Percentiles rank a stretch among this genome's conserved stretches.
These are phyloP conservation scores for Rhododendron ferrugineum DNA, from an alignment of 148 eudicot species.

Conservation along the genomic window DNA sequence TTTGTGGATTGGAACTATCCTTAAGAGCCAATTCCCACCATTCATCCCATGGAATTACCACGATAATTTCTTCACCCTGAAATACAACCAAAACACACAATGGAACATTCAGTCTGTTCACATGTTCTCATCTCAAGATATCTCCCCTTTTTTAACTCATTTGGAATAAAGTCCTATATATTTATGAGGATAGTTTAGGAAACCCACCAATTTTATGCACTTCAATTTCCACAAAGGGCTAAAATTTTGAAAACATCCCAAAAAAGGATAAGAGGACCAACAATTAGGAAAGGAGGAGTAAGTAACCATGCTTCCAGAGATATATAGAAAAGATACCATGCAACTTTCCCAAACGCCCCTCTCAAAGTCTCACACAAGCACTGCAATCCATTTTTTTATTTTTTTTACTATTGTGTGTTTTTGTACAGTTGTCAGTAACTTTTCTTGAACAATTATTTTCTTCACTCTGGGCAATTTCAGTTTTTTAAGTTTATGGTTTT, in stretches of 20 bases:
- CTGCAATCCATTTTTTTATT: not conserved
- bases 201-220: not conserved
- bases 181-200: not conserved
- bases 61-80: slow-evolving; percentile 97
- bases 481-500: not conserved
- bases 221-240: not conserved
- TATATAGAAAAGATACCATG: not conserved
- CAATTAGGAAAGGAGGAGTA: not conserved
- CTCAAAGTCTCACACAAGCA: not conserved
- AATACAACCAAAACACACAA: slow-evolving; percentile 11
- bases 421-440: not conserved
- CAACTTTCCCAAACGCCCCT: not conserved
- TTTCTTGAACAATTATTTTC: not conserved
- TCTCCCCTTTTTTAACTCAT: not conserved
- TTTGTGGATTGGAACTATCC: slow-evolving; percentile 88
- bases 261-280: not conserved
- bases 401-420: not conserved
- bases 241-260: not conserved
- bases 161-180: not conserved
- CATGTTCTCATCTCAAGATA: not conserved
- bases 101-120: not conserved
- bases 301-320: not conserved
- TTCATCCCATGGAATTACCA: slow-evolving; percentile 88
- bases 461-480: not conserved
- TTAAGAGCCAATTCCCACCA: slow-evolving; percentile 93